Percentiles rank a stretch among this genome's conserved stretches.
phyloP scores from a whole-genome alignment of 306 rosid genomes.

The Ormosia semicastrata region DNA sequence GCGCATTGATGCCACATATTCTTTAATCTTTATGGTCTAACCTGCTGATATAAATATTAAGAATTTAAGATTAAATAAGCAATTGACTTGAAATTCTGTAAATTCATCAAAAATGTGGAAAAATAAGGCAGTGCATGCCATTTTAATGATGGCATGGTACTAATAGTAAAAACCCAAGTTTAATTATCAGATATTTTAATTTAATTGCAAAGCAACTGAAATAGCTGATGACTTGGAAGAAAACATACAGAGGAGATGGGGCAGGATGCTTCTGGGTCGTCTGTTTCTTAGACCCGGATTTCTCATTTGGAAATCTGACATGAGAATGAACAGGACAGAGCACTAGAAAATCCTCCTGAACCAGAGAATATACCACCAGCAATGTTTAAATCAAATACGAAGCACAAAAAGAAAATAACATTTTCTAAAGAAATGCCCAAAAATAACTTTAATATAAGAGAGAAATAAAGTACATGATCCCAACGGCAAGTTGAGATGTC shows the following conservation, averaged over 20 bases:
- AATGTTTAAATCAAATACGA: slow-evolving; percentile 18
- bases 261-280: slow-evolving; percentile 21
- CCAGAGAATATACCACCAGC: slow-evolving; percentile 14
- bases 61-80: not conserved
- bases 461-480: slow-evolving; percentile 47
- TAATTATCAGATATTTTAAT: not conserved
- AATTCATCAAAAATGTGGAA: not conserved
- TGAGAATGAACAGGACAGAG: slow-evolving; percentile 79
- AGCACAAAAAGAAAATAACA: not conserved
- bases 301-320: slow-evolving; percentile 69
- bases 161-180: not conserved
- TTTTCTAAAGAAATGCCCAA: not conserved
- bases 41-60: not conserved
- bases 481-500: slow-evolving; percentile 72
- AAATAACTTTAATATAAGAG: not conserved
- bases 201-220: not conserved
- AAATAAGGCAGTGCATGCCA: not conserved
- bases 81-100: not conserved
- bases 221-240: not conserved
- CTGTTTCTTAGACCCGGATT: slow-evolving; percentile 40
- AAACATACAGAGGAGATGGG: slow-evolving; percentile 35
- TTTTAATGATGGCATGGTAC: not conserved
- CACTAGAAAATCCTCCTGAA: slow-evolving; percentile 71
- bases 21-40: not conserved
- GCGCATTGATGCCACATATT: not conserved